Evolutionary conservation across 176 grass and related monocot genomes (phyloP), one percentile per base, ranked within the genome.

Genomic region (Zoysia pacifica): DNA sequence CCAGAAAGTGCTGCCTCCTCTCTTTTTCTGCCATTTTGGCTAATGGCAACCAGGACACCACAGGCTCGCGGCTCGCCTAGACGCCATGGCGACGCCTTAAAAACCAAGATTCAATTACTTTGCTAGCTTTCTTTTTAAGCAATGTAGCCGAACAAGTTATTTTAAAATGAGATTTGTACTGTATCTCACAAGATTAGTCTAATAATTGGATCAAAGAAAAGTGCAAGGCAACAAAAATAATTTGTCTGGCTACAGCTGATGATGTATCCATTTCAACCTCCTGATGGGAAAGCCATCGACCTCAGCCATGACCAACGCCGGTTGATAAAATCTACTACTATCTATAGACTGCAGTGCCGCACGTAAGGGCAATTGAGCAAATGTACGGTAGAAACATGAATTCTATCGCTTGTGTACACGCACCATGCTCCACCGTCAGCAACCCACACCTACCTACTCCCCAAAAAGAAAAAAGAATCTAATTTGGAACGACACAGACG

Each of bases 261-360:
- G 83, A 72, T 20, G 75, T 78, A 79, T 10, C 75, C 83, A 65
- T 69, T 49, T 78, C 59, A 79, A 85, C 67, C 36, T 15, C 39
- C 48, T 15, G 55, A 19, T 46, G 4, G 40, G 48, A 20, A 62
- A 46, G 58, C 49, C 59, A 48, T 12, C 44, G 46, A 55, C 5
- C 41, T 47, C 20, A 18, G 9, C 75, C 53, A 56, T 38, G 53
- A 71, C 44, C 74, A 71, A 52, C 8, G 45, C 18, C 51, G 18
- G 55, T 19, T 16, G 6, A 58, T 62, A 62, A 62, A 75, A 54
- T 20, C 41, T 70, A 58, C 5, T 53, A 28, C 19, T 12, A 79
- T 19, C 59, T 48, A 47, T 73, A 48, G 28, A 28, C 28, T 28
- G 28, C 28, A 28, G 20, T 2, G 13, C 71, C 62, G 53, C 14